Base-by-base conservation (phyloP, 2,329 filamentous ascomycete genomes). In the Camillea tinctor region DNA sequence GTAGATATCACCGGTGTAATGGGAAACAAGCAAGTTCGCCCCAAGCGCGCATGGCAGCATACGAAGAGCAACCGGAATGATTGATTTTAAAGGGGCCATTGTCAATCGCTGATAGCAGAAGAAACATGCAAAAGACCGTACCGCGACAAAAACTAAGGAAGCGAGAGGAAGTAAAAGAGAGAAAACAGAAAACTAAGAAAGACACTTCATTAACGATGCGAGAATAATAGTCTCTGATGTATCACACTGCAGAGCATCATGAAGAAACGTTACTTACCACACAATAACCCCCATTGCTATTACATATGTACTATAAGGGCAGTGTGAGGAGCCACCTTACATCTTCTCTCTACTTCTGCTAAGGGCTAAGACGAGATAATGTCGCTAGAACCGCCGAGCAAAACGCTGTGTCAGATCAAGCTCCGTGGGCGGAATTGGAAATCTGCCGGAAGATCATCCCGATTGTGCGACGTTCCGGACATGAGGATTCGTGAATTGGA, bases 1-100 rank as follows among this genome's bases (percentile, higher is more conserved):
- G 66, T 73, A 77, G 51, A 78, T 68, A 58, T 74, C 74, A 50
- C 76, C 75, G 19, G 73, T 77, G 61, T 77, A 78, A 58, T 77
- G 76, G 2, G 76, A 75, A 26, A 71, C 76, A 3, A 77, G 64
- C 17, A 78, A 67, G 19, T 67, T 77, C 2, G 68, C 68, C 53
- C 67, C 71, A 22, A 70, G 60, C 23, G 66, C 70, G 44, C 67
- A 64, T 9, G 64, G 58, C 23, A 60, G 60, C 17, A 72, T 50
- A 48, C 62, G 56, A 19, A 71, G 64, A 11, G 66, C 50, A 54
- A 61, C 63, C 51, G 65, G 49, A 22, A 69, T 30, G 44, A 69
- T 55, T 52, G 61, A 51, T 57, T 62, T 68, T 17, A 65, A 56
- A 19, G 62, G 64, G 59, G 63, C 58, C 69, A 71, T 71, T 24